Conservation (phyloP, 2,329 filamentous ascomycete genomes). For the Hymenoscyphus infarciens region DNA sequence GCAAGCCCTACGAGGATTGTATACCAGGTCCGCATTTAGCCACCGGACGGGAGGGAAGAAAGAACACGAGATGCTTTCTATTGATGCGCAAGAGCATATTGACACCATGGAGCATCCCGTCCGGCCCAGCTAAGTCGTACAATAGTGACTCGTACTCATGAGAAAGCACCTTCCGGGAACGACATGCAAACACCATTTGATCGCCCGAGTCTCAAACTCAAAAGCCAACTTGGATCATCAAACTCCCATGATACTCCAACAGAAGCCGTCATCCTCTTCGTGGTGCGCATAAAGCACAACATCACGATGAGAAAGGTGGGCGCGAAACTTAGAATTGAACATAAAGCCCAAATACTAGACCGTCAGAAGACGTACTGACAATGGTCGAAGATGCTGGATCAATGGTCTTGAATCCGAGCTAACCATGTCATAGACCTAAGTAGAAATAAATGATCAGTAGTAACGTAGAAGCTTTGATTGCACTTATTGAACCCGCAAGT, state of each 20-base stretch:
- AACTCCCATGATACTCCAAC: not conserved
- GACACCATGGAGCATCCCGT: too few species aligned
- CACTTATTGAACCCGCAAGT: constrained; percentile 5
- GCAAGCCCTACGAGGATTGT: too few species aligned
- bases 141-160: too few species aligned
- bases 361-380: constrained; percentile 6
- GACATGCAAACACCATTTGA: not conserved
- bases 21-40: too few species aligned
- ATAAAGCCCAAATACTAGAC: constrained; percentile 22
- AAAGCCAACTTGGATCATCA: not conserved
- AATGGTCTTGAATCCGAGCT: constrained; percentile 9
- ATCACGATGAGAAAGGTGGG: constrained; percentile 49
- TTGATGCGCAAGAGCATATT: too few species aligned
- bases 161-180: not conserved
- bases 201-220: not conserved
- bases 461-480: constrained; percentile 13
- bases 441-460: constrained; percentile 16
- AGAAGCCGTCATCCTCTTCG: constrained; percentile 44
- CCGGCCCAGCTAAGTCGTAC: too few species aligned
- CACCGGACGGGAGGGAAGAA: too few species aligned
- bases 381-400: constrained; percentile 3
- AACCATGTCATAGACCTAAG: constrained; percentile 10
- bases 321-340: constrained; percentile 22
- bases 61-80: too few species aligned
- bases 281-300: constrained; percentile 45